phyloP scores from a whole-genome alignment of 495 filamentous ascomycete species.

The Xylaria scruposa region DNA sequence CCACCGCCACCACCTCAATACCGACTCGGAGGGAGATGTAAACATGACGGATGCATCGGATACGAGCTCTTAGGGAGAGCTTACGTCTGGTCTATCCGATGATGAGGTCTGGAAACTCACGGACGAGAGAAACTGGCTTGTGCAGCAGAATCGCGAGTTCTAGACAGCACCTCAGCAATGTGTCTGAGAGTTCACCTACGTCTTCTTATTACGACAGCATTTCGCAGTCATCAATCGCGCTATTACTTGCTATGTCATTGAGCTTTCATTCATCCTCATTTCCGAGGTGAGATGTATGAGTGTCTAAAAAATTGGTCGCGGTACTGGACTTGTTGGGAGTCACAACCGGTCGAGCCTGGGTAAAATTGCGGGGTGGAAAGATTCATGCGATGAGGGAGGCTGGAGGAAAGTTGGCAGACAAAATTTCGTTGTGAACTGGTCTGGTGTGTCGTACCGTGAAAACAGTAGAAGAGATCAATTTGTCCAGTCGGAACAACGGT shows the following conservation, averaged over 20 bases:
- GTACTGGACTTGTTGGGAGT: not conserved
- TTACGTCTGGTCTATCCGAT: conserved; percentile 25
- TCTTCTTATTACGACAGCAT: not conserved
- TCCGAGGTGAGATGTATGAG: not conserved
- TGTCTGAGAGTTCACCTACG: not conserved
- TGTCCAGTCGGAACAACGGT: not conserved
- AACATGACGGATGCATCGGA: not conserved
- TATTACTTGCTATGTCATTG: not conserved
- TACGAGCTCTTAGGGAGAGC: not conserved
- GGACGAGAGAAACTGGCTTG: conserved; percentile 28
- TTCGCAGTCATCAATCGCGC: not conserved
- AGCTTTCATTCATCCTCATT: not conserved
- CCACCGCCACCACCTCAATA: not conserved
- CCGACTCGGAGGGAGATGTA: conserved; percentile 1
- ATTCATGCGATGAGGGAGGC: not conserved
- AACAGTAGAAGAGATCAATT: not conserved
- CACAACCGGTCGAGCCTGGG: not conserved
- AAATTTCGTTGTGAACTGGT: conserved; percentile 4
- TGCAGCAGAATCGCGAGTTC: conserved; percentile 27
- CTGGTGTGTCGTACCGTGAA: no score
- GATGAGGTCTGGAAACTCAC: conserved; percentile 29
- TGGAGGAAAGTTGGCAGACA: not conserved
- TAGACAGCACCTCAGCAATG: not conserved
- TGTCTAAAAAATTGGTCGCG: not conserved
- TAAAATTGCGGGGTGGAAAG: not conserved